These are phyloP conservation scores for Carex arenaria DNA, from an alignment of 202 grass and related monocot genomes.

Conservation along the genomic window DNA sequence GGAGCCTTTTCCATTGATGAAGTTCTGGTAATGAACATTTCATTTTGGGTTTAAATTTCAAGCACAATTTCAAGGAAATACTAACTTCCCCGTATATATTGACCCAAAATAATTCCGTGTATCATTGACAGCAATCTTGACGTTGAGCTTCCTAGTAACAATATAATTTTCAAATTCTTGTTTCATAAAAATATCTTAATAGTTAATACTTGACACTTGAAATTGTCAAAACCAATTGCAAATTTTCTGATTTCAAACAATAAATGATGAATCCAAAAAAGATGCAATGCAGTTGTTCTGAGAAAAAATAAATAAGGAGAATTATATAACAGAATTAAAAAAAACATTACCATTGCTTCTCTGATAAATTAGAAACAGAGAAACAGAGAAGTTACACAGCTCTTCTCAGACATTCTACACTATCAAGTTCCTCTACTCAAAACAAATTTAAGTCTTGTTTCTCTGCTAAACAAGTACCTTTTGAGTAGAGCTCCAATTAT, in stretches of 20 bases:
- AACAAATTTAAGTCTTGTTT: constrained; percentile 7
- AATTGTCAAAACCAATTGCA: background rate
- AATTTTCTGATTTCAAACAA: background rate
- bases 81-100: background rate
- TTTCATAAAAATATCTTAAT: background rate
- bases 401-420: constrained; percentile 18
- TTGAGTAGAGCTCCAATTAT: constrained; percentile 34
- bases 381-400: constrained; percentile 16
- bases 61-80: background rate
- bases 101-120: background rate
- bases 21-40: background rate
- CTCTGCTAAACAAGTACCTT: constrained; percentile 13
- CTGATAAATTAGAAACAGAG: constrained; percentile 19
- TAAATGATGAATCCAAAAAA: background rate
- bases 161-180: background rate
- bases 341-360: constrained; percentile 17
- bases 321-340: constrained; percentile 8
- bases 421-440: constrained; percentile 16
- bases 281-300: background rate
- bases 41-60: background rate
- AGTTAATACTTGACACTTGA: background rate
- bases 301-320: background rate
- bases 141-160: background rate
- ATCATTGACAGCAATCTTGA: background rate
- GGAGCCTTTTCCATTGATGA: background rate